phyloP scores from a whole-genome alignment of 495 filamentous ascomycete species.

The Penicillium roqueforti region DNA sequence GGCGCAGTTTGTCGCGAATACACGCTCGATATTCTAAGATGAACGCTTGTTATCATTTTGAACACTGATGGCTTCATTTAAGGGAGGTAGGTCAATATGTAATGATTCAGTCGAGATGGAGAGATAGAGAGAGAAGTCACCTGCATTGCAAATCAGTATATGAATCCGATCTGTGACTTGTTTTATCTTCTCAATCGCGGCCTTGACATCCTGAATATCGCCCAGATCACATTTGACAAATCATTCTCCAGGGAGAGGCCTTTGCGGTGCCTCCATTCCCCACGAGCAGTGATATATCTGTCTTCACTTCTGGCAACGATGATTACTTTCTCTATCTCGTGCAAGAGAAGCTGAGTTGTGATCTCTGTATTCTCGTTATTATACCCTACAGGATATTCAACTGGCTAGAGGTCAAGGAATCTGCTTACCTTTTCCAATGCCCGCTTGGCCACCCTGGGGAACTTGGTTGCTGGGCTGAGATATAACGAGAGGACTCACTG shows the following conservation, averaged over 20 bases:
- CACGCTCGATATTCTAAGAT: conserved; percentile 28
- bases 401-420: not conserved
- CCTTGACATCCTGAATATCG: conserved; percentile 25
- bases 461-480: not conserved
- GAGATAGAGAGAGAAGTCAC: conserved; percentile 12
- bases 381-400: not conserved
- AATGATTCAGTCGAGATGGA: not conserved
- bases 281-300: conserved; percentile 21
- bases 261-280: conserved; percentile 21
- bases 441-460: conserved; percentile 33
- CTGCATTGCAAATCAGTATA: conserved; percentile 41
- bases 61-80: conserved; percentile 5
- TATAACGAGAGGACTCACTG: conserved; percentile 12
- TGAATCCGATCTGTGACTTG: conserved; percentile 24
- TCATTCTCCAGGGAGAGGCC: conserved; percentile 19
- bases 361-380: conserved; percentile 25
- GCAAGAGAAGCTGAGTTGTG: conserved; percentile 35
- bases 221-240: conserved; percentile 34
- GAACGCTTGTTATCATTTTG: conserved; percentile 22
- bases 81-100: not conserved
- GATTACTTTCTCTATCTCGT: conserved; percentile 34
- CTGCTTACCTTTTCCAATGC: conserved; percentile 32
- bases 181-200: conserved; percentile 21
- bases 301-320: conserved; percentile 30
- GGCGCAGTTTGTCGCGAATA: conserved; percentile 41